Base-by-base conservation (phyloP, 2,329 filamentous ascomycete genomes). In the Aquanectria penicillioides region DNA sequence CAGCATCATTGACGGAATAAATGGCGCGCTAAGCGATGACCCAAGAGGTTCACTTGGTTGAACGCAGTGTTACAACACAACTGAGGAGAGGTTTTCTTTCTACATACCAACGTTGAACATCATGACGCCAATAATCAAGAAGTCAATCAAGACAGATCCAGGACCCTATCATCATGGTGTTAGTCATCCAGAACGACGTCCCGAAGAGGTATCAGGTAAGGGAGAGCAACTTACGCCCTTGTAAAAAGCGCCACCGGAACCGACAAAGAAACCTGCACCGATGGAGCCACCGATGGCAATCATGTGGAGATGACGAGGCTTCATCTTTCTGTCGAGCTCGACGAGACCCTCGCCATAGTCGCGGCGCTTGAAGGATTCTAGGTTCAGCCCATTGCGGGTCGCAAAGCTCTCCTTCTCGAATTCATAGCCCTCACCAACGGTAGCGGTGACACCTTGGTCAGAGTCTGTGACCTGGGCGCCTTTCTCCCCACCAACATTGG, bases 191-290 rank as follows among this genome's bases (percentile, higher is more conserved):
- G 12, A n/a, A 56, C n/a, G n/a, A n/a, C n/a, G n/a, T 20, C 10
- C 9, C 9, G 9, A 17, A 1, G 11, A 1, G 20, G 2, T 6
- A 25, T 6, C 17, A 11, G 1, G 15, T 9, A 31, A 18, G 6
- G 11, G 4, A 2, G 7, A 7, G 29, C 10, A 3, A 63, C 67
- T 62, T 58, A 69, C 81, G 74, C 84, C 85, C 56, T 73, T 79
- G 64, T 69, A 69, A 10, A 87, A 77, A 41, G 85, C 84, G 65
- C 75, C 73, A 68, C 85, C 85, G 50, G 84, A 86, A 68, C 84
- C 84, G 69, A 87, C 85, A 72, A 87, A 87, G 77, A 87, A 86
- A 76, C 85, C 85, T 71, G 85, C 85, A 73, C 85, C 85, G 58
- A 87, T 87, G 26, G 84, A 85, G 57, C 84, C 85, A 71, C 84